Evolutionary conservation across 2,329 filamentous ascomycete species (phyloP), one percentile per base, ranked within the genome.

Genomic region (Colletotrichum abscissum): DNA sequence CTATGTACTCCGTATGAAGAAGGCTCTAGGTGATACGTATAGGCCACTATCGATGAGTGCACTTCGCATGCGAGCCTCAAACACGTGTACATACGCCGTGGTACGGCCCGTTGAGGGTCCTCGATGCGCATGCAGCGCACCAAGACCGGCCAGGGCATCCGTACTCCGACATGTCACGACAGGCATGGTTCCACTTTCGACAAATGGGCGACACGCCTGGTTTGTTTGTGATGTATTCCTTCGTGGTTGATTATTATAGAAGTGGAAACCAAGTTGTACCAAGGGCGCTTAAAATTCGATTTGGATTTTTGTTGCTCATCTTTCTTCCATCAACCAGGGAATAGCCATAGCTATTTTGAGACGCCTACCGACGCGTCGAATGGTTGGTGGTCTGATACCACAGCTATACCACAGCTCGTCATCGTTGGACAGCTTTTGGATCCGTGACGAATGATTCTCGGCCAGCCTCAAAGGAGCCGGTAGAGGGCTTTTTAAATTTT

Each of bases 121-220:
- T 58, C 30, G 46, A 62, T 62, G 56, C 26, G 64, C 33, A 26
- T 55, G 56, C 63, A 56, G 63, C 56, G 30, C 68, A 64, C 11
- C 30, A 67, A 35, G 33, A 42, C 19, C 28, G 30, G 66, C 24
- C 66, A 63, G 49, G 58, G 66, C 14, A 60, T 22, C 28, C 56
- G 56, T 58, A 63, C 14, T 42, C 38, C 5, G 38, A 19, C 38
- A 42, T 42, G 38, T 19, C 14, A 42, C 38, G 52, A 52, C 30
- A 33, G 60, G 6, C 9, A 54, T 52, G 46, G 49, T 69, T 59
- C 49, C 52, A 63, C 49, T 57, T n/a, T 28, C 12, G 26, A 52
- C 26, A 12, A 19, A 35, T n/a, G 69, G 59, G 69, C 69, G 69
- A 72, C 42, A 72, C 69, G 69, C 69, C 42, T 57, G 38, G 56